phyloP scores from a whole-genome alignment of 2,329 filamentous ascomycete genomes.

The Lachnellula arida region DNA sequence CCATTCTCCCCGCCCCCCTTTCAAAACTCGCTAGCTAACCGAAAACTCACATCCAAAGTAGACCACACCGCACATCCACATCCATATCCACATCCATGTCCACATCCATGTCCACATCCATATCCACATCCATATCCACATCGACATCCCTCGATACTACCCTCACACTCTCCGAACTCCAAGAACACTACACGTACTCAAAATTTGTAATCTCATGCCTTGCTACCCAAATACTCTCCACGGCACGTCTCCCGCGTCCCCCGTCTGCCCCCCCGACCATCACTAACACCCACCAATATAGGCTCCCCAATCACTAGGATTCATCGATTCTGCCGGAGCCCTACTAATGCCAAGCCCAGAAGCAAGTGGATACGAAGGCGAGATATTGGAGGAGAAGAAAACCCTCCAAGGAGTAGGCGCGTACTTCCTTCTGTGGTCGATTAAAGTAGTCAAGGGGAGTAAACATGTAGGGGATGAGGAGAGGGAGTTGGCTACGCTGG shows the following conservation, averaged over 20 bases:
- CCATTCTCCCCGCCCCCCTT: too few relatives aligned
- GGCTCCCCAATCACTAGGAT: conserved; percentile 34
- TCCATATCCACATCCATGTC: background rate
- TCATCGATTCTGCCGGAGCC: conserved; percentile 26
- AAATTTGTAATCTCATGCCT: too few relatives aligned
- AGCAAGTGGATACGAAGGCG: conserved; percentile 10
- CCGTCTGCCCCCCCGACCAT: too few relatives aligned
- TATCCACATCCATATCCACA: background rate
- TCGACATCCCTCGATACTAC: background rate
- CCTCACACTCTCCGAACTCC: background rate
- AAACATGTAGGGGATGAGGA: conserved; percentile 25
- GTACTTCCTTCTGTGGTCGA: conserved; percentile 38
- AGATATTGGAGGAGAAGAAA: conserved; percentile 10
- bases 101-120: background rate
- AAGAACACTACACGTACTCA: background rate
- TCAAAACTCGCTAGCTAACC: too few relatives aligned
- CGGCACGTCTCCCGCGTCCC: too few relatives aligned
- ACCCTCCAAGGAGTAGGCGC: conserved; percentile 32
- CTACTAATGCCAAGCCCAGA: background rate
- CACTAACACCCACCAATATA: too few relatives aligned
- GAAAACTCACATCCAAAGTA: too few relatives aligned
- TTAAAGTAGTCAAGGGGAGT: conserved; percentile 33
- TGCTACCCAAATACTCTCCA: too few relatives aligned
- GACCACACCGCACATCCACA: background rate
- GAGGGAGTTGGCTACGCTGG: conserved; percentile 23